These are phyloP conservation scores for Aechmea fasciata DNA, from an alignment of 176 grass and related monocot species.

Conservation along the genomic window DNA sequence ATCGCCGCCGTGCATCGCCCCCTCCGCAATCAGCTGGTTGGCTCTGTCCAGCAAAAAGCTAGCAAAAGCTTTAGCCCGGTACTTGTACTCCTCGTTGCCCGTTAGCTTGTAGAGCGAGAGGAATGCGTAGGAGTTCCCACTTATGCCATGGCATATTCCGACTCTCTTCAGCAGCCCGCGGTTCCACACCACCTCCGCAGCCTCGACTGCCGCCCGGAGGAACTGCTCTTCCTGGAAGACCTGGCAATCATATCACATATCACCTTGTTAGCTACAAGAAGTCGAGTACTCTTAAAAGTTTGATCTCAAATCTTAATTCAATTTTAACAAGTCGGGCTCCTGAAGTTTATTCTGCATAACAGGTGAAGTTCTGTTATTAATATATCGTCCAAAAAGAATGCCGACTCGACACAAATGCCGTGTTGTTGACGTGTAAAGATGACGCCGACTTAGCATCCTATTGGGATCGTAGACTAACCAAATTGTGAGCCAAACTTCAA, in stretches of 20 bases:
- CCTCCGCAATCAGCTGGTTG: constrained; percentile 50
- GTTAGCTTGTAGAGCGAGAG: constrained; percentile 62
- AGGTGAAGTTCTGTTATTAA: no score
- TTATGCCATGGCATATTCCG: constrained; percentile 80
- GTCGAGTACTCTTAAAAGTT: not conserved
- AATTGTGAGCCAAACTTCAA: no score
- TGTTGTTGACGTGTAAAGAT: no score
- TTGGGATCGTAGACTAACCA: no score
- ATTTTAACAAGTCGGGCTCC: no score
- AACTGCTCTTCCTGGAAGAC: constrained; percentile 74
- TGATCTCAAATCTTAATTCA: no score
- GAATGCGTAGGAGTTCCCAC: constrained; percentile 67
- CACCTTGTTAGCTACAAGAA: not conserved
- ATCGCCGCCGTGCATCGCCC: constrained; percentile 67
- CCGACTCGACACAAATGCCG: no score
- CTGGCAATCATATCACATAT: constrained; percentile 28
- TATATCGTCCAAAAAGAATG: no score
- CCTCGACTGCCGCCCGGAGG: constrained; percentile 48
- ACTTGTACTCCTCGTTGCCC: constrained; percentile 55
- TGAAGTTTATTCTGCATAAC: no score
- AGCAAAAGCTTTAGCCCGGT: constrained; percentile 78
- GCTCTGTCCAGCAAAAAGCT: constrained; percentile 63
- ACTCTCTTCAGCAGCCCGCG: constrained; percentile 76
- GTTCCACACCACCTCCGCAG: constrained; percentile 81
- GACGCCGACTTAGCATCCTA: no score